These are phyloP conservation scores for Thraustotheca clavata DNA, from an alignment of 352 stramenopile species.

Conservation along the genomic window DNA sequence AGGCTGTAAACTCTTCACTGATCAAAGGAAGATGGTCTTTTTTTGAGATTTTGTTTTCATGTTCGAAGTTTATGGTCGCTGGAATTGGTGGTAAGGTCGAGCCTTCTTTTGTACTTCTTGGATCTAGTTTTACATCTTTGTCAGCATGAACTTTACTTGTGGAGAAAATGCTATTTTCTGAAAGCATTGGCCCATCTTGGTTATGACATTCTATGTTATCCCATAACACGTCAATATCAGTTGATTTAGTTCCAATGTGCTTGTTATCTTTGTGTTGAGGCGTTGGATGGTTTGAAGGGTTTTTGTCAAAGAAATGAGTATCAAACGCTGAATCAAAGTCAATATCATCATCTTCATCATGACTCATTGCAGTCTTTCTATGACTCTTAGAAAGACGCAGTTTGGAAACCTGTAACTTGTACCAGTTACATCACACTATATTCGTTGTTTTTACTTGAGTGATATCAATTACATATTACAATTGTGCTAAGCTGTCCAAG, in stretches of 20 bases:
- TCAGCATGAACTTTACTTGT: background rate
- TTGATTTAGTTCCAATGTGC: background rate
- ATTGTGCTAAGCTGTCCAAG: background rate
- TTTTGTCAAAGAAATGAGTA: background rate
- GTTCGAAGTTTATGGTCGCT: too few species aligned
- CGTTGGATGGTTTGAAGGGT: background rate
- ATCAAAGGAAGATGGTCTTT: background rate
- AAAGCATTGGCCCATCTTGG: background rate
- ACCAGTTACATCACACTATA: background rate
- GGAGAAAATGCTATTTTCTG: background rate
- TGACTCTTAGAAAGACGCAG: too few species aligned
- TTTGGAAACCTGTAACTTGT: background rate
- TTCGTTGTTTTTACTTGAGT: background rate
- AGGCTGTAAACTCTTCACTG: background rate
- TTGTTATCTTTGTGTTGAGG: background rate
- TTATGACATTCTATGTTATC: too few species aligned
- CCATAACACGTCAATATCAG: background rate
- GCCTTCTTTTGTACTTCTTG: too few species aligned
- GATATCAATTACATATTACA: background rate
- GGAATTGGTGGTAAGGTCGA: too few species aligned
- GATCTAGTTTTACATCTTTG: background rate
- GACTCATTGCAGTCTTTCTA: background rate
- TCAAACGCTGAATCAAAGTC: slow-evolving; percentile 11
- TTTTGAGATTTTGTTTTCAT: background rate
- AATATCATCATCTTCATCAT: background rate